These are phyloP conservation scores for Pugionium cornutum DNA, from an alignment of 345 rosid genomes.

Conservation along the genomic window DNA sequence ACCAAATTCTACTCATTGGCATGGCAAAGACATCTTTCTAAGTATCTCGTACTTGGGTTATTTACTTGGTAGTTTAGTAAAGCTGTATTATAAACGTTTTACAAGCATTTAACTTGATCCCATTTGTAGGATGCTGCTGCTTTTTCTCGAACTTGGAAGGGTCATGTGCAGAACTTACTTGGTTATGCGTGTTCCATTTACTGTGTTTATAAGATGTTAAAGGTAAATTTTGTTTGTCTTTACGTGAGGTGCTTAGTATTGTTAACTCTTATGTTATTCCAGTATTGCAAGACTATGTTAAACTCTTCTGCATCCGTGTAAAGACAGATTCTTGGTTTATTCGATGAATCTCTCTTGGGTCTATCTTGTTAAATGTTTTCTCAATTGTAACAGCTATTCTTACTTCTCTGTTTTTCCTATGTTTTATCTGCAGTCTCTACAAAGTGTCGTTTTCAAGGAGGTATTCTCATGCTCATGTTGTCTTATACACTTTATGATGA, in stretches of 20 bases:
- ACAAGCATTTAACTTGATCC: conserved; percentile 18
- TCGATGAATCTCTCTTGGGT: background rate
- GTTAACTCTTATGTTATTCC: conserved; percentile 7
- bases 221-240: conserved; percentile 52
- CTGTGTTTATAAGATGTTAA: conserved; percentile 97
- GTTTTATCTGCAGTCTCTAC: conserved; percentile 79
- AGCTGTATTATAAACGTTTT: conserved; percentile 1
- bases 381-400: conserved; percentile 16
- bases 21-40: conserved; percentile 10
- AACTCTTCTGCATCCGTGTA: conserved; percentile 6
- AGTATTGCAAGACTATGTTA: conserved; percentile 11
- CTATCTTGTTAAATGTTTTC: conserved; percentile 6
- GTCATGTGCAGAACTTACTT: conserved; percentile 96
- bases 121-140: conserved; percentile 90
- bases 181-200: conserved; percentile 95
- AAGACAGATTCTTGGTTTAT: conserved; percentile 7
- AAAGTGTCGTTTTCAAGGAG: conserved; percentile 98
- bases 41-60: conserved; percentile 11
- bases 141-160: conserved; percentile 96
- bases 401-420: conserved; percentile 32
- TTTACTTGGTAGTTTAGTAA: conserved; percentile 17
- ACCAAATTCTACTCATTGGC: conserved; percentile 7
- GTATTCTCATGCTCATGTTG: conserved; percentile 43
- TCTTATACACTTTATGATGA: conserved; percentile 5
- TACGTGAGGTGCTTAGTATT: conserved; percentile 8